Conservation (phyloP, 257 asterid genomes). For the Plantago ovata region DNA sequence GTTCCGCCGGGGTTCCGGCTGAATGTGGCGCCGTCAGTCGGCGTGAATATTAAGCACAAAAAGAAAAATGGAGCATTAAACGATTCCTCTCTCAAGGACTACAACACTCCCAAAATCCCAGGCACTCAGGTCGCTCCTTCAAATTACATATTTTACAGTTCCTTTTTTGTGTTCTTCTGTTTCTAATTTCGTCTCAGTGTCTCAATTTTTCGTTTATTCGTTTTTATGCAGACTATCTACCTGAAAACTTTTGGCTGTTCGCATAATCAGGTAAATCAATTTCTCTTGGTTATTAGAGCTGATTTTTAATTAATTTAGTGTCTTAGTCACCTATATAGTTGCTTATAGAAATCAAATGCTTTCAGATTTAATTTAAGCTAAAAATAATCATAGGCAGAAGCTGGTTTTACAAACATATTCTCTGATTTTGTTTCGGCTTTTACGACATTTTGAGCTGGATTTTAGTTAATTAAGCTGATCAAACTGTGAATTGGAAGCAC, state of each 20-base stretch:
- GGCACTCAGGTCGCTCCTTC: slow-evolving; percentile 89
- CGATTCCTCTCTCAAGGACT: slow-evolving; percentile 35
- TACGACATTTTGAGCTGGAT: background rate
- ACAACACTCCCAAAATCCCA: slow-evolving; percentile 49
- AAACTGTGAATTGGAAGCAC: no score
- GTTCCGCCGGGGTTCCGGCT: slow-evolving; percentile 73
- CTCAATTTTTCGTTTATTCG: background rate
- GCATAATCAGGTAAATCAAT: slow-evolving; percentile 66
- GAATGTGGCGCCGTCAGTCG: slow-evolving; percentile 55
- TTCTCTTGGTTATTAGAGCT: no score
- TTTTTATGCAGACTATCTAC: slow-evolving; percentile 69
- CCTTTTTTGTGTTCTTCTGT: background rate
- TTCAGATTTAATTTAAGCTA: background rate
- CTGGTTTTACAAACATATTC: background rate
- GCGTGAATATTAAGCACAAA: slow-evolving; percentile 46
- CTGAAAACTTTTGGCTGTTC: slow-evolving; percentile 94
- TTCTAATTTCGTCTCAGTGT: background rate
- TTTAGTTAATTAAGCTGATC: background rate
- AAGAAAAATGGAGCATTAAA: slow-evolving; percentile 28
- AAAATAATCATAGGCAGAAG: background rate
- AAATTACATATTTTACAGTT: background rate
- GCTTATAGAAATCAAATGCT: background rate
- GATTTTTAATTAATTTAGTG: background rate
- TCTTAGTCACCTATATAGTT: background rate
- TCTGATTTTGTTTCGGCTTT: background rate